Evolutionary conservation across 139 green algal species (phyloP).

Genomic region (Mychonastes homosphaera): DNA sequence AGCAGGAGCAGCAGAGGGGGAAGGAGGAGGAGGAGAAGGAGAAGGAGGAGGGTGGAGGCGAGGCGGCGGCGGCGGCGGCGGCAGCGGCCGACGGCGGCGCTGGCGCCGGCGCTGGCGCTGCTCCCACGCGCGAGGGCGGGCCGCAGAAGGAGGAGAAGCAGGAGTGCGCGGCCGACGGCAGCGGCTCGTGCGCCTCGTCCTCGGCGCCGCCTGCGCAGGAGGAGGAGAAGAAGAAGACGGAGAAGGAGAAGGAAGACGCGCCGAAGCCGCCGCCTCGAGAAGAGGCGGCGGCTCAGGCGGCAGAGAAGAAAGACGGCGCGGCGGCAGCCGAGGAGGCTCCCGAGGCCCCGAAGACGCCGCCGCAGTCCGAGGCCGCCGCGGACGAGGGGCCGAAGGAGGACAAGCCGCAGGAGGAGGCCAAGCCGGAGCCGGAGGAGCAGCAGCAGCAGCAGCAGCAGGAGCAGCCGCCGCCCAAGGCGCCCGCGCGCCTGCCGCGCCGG

Average conservation of each 20-base stretch:
- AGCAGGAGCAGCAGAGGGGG: background rate
- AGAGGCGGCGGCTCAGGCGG: background rate
- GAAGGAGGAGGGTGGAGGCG: background rate
- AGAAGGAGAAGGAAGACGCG: background rate
- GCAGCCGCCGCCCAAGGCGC: too few species aligned
- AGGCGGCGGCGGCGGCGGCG: background rate
- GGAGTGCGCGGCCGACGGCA: too few species aligned
- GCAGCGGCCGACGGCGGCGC: too few species aligned
- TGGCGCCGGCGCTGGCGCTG: too few species aligned
- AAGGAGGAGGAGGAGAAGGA: background rate
- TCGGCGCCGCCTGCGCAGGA: too few species aligned
- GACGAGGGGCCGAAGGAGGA: background rate
- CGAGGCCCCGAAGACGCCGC: background rate
- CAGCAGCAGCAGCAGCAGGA: background rate
- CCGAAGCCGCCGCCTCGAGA: background rate
- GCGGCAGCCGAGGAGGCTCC: background rate
- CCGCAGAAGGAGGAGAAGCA: too few species aligned
- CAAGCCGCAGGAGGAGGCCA: background rate
- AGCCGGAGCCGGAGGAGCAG: constrained; percentile 1
- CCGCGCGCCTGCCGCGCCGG: too few species aligned
- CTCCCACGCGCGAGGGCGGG: too few species aligned
- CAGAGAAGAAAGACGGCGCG: too few species aligned
- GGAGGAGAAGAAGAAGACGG: constrained; percentile 10
- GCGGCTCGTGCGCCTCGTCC: too few species aligned
- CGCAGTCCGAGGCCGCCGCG: too few species aligned